Conservation (phyloP, 768 basidiomycete species). For the Kwoniella sp. region DNA sequence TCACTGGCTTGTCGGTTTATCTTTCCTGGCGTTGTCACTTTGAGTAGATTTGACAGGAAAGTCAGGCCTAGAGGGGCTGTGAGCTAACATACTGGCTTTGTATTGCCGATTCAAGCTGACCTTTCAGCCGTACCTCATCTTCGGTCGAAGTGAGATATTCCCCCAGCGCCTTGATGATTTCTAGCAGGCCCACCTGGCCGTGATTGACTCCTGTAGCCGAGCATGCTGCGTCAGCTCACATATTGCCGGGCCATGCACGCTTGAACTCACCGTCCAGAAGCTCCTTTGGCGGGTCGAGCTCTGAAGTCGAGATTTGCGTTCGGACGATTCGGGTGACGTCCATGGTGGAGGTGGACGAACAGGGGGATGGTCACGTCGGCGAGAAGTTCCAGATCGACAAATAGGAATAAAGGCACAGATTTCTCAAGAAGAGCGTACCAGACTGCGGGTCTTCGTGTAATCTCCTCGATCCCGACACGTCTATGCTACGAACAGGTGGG, state of each 20-base stretch:
- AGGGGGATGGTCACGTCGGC: no score
- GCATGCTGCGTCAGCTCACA: neutral
- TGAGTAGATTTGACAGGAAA: constrained; percentile 70
- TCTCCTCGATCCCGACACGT: no score
- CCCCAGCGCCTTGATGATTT: constrained; percentile 79
- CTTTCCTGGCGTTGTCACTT: constrained; percentile 58
- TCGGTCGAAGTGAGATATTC: constrained; percentile 85
- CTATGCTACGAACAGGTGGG: no score
- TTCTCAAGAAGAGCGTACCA: no score
- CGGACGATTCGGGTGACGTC: constrained; percentile 44
- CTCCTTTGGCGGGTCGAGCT: constrained; percentile 41
- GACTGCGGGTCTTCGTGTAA: no score
- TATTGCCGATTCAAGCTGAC: constrained; percentile 51
- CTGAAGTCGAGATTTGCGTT: constrained; percentile 45
- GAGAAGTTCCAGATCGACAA: no score
- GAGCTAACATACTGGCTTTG: neutral
- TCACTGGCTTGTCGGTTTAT: constrained; percentile 78
- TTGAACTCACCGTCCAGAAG: constrained; percentile 44
- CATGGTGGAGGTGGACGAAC: constrained; percentile 24
- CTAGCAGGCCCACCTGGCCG: constrained; percentile 61
- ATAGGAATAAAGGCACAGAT: no score
- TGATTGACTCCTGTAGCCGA: constrained; percentile 58
- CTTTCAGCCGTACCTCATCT: constrained; percentile 70
- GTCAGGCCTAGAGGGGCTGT: constrained; percentile 63
- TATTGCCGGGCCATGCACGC: no score